phyloP scores from a whole-genome alignment of 495 filamentous ascomycete species.

The Aspergillus cavernicola region DNA sequence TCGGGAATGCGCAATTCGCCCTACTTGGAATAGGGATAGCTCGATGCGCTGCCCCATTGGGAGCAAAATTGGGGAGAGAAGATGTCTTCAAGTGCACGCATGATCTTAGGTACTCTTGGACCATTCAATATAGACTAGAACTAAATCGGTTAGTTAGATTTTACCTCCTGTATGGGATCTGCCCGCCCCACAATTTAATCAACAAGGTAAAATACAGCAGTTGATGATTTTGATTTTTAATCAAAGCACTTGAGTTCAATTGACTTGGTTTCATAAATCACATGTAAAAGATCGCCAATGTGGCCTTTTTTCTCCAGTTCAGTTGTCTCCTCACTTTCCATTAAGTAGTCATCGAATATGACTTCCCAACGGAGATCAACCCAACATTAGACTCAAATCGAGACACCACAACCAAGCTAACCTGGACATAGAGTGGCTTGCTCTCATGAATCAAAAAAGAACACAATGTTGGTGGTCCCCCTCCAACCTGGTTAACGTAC shows the following conservation, averaged over 20 bases:
- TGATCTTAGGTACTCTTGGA: too few relatives aligned
- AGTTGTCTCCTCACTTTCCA: not conserved
- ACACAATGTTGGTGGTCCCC: slow-evolving; percentile 7
- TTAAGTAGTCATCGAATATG: slow-evolving; percentile 17
- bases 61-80: too few relatives aligned
- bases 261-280: not conserved
- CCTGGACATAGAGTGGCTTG: slow-evolving; percentile 19
- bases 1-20: too few relatives aligned
- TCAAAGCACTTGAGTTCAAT: not conserved
- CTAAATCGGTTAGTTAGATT: too few relatives aligned
- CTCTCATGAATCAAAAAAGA: slow-evolving; percentile 19
- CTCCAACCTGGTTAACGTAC: slow-evolving; percentile 14
- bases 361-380: slow-evolving; percentile 19
- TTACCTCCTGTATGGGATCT: too few relatives aligned
- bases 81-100: too few relatives aligned
- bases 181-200: too few relatives aligned
- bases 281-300: not conserved
- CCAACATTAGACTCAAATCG: slow-evolving; percentile 28
- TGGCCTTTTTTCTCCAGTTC: not conserved
- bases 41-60: too few relatives aligned
- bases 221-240: too few relatives aligned
- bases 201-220: too few relatives aligned
- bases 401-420: slow-evolving; percentile 21
- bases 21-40: too few relatives aligned
- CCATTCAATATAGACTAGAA: too few relatives aligned